phyloP scores from a whole-genome alignment of 495 filamentous ascomycete genomes.

The Aspergillus ellipticus region DNA sequence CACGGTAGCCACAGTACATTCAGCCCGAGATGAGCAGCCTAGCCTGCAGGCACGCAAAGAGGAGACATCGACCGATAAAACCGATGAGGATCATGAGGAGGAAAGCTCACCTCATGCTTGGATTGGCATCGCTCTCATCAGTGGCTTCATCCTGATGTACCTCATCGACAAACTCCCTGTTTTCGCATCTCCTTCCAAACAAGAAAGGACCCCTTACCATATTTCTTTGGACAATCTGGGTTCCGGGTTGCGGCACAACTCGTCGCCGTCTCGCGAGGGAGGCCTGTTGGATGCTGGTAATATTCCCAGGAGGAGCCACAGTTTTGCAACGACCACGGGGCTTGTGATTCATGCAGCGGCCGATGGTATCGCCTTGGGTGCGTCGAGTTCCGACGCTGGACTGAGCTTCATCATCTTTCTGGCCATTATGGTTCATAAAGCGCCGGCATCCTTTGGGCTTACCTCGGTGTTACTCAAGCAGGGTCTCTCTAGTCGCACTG shows the following conservation, averaged over 20 bases:
- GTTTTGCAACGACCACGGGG: constrained; percentile 77
- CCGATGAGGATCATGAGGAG: constrained; percentile 33
- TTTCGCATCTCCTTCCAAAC: constrained; percentile 56
- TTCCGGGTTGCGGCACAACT: constrained; percentile 49
- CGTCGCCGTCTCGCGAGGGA: constrained; percentile 44
- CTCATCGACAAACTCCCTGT: constrained; percentile 86
- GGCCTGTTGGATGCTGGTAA: constrained; percentile 33
- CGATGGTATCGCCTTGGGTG: constrained; percentile 95
- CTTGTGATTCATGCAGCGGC: constrained; percentile 95
- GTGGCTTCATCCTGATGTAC: constrained; percentile 96
- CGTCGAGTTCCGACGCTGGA: constrained; percentile 69
- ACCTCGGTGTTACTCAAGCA: constrained; percentile 86
- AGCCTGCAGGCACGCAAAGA: constrained; percentile 25
- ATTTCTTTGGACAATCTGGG: constrained; percentile 80
- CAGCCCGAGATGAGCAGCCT: constrained; percentile 7
- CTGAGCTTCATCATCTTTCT: constrained; percentile 88
- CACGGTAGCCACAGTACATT: constrained; percentile 3
- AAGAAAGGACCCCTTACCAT: constrained; percentile 55
- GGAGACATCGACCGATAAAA: constrained; percentile 33
- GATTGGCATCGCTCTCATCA: constrained; percentile 81
- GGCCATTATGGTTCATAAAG: constrained; percentile 96
- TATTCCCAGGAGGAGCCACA: constrained; percentile 33
- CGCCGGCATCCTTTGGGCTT: constrained; percentile 90
- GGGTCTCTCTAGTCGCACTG: constrained; percentile 78
- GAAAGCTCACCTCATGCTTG: constrained; percentile 59